Percentiles rank a stretch among this genome's conserved stretches.
Conservation (phyloP, 192 early-diverging fungal genomes). For the Cetraspora pellucida region DNA sequence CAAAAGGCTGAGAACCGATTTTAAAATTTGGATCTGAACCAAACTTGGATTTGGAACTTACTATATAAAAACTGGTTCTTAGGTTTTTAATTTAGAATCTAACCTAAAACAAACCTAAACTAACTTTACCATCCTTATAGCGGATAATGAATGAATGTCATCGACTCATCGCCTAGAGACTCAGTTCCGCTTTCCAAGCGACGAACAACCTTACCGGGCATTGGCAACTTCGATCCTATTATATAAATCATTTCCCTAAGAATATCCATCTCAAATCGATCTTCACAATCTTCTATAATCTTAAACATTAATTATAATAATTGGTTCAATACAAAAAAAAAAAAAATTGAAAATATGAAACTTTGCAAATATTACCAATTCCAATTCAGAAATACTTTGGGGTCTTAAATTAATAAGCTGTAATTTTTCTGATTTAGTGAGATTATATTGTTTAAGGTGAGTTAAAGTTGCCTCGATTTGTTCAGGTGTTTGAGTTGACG, state of each 20-base stretch:
- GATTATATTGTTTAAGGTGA: conserved; percentile 16
- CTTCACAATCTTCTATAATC: conserved; percentile 33
- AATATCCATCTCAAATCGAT: not conserved
- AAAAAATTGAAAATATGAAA: not conserved
- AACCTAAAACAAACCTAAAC: too few relatives aligned
- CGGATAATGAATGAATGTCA: conserved; percentile 18
- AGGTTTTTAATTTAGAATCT: too few relatives aligned
- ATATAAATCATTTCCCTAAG: conserved; percentile 12
- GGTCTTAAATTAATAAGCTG: conserved; percentile 27
- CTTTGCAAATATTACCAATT: conserved; percentile 2
- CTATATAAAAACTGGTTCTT: too few relatives aligned
- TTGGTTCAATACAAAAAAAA: not conserved
- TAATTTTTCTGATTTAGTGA: conserved; percentile 24
- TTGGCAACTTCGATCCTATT: conserved; percentile 9
- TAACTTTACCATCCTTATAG: too few relatives aligned
- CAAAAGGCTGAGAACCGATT: too few relatives aligned
- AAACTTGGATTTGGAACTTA: too few relatives aligned
- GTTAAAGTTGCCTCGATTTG: conserved; percentile 7
- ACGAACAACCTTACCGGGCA: conserved; percentile 12
- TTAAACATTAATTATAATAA: not conserved
- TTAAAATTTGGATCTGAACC: too few relatives aligned
- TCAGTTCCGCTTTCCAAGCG: conserved; percentile 12
- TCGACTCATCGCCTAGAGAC: not conserved
- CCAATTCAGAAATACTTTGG: conserved; percentile 6
- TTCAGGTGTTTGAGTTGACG: conserved; percentile 22